phyloP scores from a whole-genome alignment of 495 filamentous ascomycete genomes.

The Trichoderma virens region DNA sequence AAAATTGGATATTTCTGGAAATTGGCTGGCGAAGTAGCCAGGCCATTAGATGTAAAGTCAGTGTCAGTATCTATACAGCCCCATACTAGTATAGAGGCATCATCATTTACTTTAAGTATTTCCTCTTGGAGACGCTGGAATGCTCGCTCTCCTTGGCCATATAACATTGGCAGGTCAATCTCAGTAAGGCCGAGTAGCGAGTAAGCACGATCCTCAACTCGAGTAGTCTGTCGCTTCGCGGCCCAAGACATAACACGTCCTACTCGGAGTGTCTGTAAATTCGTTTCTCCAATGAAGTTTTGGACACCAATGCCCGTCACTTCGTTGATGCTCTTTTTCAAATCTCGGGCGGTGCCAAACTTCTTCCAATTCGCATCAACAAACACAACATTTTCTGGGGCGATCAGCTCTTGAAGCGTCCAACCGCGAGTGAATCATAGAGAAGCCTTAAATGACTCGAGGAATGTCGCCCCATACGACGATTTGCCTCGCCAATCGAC shows the following conservation, averaged over 20 bases:
- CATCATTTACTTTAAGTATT: slow-evolving; percentile 14
- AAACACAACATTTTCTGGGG: slow-evolving; percentile 23
- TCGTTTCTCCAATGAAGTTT: slow-evolving; percentile 8
- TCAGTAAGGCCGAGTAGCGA: slow-evolving; percentile 35
- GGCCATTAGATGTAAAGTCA: not conserved
- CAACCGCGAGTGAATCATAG: too few species aligned
- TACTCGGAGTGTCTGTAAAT: slow-evolving; percentile 5
- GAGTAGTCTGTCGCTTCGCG: slow-evolving; percentile 21
- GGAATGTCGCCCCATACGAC: slow-evolving; percentile 19
- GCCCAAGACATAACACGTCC: slow-evolving; percentile 36
- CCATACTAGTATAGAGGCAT: not conserved
- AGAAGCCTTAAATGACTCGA: slow-evolving; percentile 24
- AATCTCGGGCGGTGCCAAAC: slow-evolving; percentile 21
- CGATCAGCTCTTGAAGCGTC: too few species aligned
- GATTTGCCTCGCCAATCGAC: slow-evolving; percentile 14
- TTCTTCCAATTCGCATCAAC: slow-evolving; percentile 22
- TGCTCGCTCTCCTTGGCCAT: slow-evolving; percentile 30
- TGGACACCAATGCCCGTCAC: slow-evolving; percentile 24
- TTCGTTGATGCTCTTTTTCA: slow-evolving; percentile 18
- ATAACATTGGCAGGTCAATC: slow-evolving; percentile 38
- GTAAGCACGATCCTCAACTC: slow-evolving; percentile 34
- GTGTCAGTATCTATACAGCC: not conserved
- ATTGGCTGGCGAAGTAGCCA: not conserved
- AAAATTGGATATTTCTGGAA: not conserved
- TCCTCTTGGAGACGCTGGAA: slow-evolving; percentile 22